Evolutionary conservation across 257 asterid genomes (phyloP).

Genomic region (Salvia splendens): DNA sequence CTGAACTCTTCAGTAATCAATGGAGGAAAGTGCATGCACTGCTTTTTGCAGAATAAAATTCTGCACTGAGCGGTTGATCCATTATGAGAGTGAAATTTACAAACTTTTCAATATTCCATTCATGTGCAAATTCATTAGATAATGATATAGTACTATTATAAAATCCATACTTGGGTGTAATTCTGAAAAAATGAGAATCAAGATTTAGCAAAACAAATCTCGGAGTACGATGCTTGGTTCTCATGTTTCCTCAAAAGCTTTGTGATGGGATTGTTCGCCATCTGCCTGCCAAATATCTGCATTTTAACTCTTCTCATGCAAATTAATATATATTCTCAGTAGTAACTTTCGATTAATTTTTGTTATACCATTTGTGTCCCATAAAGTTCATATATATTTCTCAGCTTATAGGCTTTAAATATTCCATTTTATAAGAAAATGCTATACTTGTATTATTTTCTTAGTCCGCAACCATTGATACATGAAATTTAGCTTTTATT

Average conservation of each 20-base stretch:
- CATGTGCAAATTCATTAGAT: not conserved
- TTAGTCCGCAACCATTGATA: conserved; percentile 14
- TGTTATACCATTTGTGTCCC: not conserved
- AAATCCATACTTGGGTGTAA: conserved; percentile 9
- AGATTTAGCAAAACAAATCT: not conserved
- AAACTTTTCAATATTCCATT: conserved; percentile 13
- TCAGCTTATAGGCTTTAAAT: conserved; percentile 5
- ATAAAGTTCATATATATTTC: not conserved
- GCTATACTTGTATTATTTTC: not conserved
- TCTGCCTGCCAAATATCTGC: conserved; percentile 1
- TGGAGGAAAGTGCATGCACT: not conserved
- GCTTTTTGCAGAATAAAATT: not conserved
- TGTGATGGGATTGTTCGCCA: not conserved
- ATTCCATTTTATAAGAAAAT: not conserved
- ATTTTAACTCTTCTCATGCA: conserved; percentile 4
- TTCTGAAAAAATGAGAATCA: not conserved
- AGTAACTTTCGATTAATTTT: not conserved
- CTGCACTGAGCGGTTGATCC: not conserved
- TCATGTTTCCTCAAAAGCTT: not conserved
- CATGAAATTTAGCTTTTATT: conserved; percentile 16
- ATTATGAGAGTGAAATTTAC: conserved; percentile 10
- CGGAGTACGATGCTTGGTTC: conserved; percentile 6
- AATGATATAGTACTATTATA: not conserved
- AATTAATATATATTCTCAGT: conserved; percentile 4
- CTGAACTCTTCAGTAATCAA: not conserved